Evolutionary conservation across 2,329 filamentous ascomycete genomes (phyloP).

Genomic region (Paraphaeosphaeria minitans): DNA sequence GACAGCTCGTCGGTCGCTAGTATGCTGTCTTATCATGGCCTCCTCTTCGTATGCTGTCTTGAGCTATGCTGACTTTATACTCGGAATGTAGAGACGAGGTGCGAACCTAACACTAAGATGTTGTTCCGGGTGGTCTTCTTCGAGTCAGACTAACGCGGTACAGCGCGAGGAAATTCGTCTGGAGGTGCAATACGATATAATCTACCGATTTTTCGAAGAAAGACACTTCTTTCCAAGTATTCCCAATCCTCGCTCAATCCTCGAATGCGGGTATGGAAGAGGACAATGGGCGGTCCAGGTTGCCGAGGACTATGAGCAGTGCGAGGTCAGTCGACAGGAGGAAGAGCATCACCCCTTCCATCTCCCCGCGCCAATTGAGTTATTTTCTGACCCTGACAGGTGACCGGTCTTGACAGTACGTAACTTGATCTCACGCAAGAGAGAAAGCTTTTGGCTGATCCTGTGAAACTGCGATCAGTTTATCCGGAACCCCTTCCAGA

Average conservation of each 20-base stretch:
- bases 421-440: not conserved
- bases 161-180: slow-evolving; percentile 47
- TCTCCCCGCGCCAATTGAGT: not conserved
- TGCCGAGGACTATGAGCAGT: slow-evolving; percentile 45
- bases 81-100: slow-evolving; percentile 1
- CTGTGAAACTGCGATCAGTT: slow-evolving; percentile 13
- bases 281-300: slow-evolving; percentile 46
- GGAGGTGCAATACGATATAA: slow-evolving; percentile 39
- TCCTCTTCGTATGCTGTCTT: not conserved
- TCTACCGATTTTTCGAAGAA: slow-evolving; percentile 38
- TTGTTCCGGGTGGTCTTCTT: not conserved
- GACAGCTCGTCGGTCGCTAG: not conserved
- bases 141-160: not conserved
- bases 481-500: slow-evolving; percentile 42
- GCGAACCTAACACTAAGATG: not conserved
- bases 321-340: slow-evolving; percentile 38
- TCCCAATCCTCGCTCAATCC: slow-evolving; percentile 37
- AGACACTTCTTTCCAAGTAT: slow-evolving; percentile 38
- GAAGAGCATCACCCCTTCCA: not conserved
- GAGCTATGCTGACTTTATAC: not conserved
- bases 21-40: no score
- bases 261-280: slow-evolving; percentile 49
- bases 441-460: not conserved
- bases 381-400: slow-evolving; percentile 31
- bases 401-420: slow-evolving; percentile 42